phyloP scores from a whole-genome alignment of 2,329 filamentous ascomycete genomes.

The Microdochium trichocladiopsis region DNA sequence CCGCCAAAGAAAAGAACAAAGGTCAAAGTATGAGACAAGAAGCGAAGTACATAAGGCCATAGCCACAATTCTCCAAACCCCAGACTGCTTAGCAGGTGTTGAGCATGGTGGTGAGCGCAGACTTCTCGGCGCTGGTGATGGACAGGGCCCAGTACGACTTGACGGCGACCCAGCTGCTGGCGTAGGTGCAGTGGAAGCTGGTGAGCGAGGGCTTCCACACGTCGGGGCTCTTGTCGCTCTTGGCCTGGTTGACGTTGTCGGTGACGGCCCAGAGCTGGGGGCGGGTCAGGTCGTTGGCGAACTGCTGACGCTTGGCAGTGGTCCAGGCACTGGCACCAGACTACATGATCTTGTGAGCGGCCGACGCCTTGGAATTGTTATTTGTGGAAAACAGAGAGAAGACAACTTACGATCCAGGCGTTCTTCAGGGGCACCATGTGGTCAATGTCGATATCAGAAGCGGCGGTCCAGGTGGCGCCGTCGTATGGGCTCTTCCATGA shows the following conservation, averaged over 20 bases:
- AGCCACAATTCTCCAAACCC: too few species aligned
- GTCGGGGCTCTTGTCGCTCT: constrained; percentile 69
- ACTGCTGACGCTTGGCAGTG: constrained; percentile 54
- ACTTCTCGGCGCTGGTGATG: constrained; percentile 66
- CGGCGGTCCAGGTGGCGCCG: constrained; percentile 60
- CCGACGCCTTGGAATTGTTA: too few species aligned
- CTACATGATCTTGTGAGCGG: constrained; percentile 23
- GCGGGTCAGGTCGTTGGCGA: constrained; percentile 70
- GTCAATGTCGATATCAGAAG: constrained; percentile 72
- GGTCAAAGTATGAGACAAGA: too few species aligned
- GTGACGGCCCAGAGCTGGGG: constrained; percentile 78
- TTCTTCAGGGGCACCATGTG: constrained; percentile 78
- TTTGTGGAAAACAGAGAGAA: not conserved
- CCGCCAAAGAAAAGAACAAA: too few species aligned
- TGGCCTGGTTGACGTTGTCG: constrained; percentile 65
- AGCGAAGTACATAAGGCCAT: too few species aligned
- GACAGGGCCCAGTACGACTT: constrained; percentile 66
- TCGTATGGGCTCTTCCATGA: constrained; percentile 69
- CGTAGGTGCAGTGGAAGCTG: constrained; percentile 72
- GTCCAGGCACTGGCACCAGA: constrained; percentile 70
- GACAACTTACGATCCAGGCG: constrained; percentile 59
- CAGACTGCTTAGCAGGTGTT: constrained; percentile 47
- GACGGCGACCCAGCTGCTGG: constrained; percentile 69
- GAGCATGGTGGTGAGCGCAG: constrained; percentile 58
- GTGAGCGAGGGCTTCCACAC: constrained; percentile 65